These are phyloP conservation scores for Fusarium siculi DNA, from an alignment of 2,329 filamentous ascomycete genomes.

Conservation along the genomic window DNA sequence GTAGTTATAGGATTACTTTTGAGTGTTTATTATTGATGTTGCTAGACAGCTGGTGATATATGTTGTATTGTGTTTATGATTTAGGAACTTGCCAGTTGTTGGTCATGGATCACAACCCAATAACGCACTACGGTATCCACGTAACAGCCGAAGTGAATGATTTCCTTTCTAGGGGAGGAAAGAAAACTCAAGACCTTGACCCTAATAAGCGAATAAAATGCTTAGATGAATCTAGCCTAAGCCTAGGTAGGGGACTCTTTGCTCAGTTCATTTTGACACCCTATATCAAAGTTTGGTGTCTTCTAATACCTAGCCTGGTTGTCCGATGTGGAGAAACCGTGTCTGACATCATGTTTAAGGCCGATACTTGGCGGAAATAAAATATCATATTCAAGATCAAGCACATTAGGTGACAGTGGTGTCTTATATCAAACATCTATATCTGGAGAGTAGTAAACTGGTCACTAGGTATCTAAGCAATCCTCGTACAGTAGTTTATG, in stretches of 20 bases:
- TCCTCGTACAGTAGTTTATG: no score
- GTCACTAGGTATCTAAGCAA: neutral
- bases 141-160: neutral
- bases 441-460: neutral
- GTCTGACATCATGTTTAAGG: neutral
- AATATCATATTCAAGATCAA: neutral
- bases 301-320: neutral
- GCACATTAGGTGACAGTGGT: neutral
- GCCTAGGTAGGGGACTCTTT: no score
- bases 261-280: no score
- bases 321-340: neutral
- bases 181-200: no score
- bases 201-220: no score
- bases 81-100: neutral
- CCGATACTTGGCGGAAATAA: neutral
- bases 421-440: neutral
- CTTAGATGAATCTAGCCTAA: no score
- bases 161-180: neutral
- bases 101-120: neutral
- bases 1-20: no score
- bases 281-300: no score
- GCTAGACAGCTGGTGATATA: neutral
- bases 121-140: neutral
- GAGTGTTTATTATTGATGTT: neutral
- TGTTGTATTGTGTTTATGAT: neutral